A percentile compares a stretch with the other conserved stretches of the same genome.
Conservation (phyloP, 2,329 filamentous ascomycete species). For the Byssothecium circinans region DNA sequence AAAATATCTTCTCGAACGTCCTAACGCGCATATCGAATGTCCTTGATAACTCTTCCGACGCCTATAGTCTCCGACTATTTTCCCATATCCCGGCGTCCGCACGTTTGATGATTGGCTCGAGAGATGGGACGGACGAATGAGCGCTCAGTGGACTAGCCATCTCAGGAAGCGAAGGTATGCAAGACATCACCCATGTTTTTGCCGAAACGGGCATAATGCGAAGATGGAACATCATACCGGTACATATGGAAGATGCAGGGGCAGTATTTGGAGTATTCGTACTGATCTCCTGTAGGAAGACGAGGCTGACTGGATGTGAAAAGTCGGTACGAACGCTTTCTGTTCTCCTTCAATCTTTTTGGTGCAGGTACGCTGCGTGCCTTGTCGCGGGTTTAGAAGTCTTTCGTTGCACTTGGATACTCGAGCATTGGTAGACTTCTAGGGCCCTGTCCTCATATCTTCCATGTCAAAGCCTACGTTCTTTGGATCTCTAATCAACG, state of each 20-base stretch:
- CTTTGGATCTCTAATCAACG: too few relatives aligned
- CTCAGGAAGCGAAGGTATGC: conserved; percentile 10
- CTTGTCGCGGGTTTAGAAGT: not conserved
- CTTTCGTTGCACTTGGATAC: conserved; percentile 2
- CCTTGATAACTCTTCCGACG: not conserved
- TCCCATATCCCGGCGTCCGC: not conserved
- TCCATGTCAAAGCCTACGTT: too few relatives aligned
- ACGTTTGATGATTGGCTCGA: not conserved
- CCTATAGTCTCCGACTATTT: not conserved
- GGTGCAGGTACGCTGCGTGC: not conserved
- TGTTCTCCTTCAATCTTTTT: not conserved
- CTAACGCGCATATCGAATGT: too few relatives aligned
- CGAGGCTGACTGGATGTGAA: not conserved
- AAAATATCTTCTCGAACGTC: not conserved
- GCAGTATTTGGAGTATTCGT: not conserved
- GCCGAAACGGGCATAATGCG: conserved; percentile 11
- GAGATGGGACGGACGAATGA: not conserved
- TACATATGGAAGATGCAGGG: not conserved
- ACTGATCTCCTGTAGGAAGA: not conserved
- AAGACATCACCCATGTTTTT: conserved; percentile 9
- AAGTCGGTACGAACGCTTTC: too few relatives aligned
- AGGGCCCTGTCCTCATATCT: too few relatives aligned
- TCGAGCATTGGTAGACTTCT: too few relatives aligned
- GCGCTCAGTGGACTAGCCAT: conserved; percentile 1
- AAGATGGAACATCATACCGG: not conserved